These are phyloP conservation scores for Tinospora cordifolia DNA, from an alignment of 164 flowering plant genomes.

Conservation along the genomic window DNA sequence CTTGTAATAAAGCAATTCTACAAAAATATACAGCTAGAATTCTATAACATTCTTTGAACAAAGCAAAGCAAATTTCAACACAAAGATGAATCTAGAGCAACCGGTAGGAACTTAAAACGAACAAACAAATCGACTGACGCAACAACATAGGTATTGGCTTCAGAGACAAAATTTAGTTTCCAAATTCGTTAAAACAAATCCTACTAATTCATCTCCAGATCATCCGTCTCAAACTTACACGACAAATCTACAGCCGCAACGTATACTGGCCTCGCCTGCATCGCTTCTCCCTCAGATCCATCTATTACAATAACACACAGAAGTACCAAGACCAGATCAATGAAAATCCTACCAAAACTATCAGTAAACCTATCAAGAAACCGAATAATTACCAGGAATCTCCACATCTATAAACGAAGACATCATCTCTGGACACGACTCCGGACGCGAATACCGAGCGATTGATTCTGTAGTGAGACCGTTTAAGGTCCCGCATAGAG, in stretches of 20 bases:
- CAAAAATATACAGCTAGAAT: neutral
- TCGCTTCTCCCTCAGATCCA: constrained; percentile 48
- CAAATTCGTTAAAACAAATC: neutral
- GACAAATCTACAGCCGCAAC: constrained; percentile 92
- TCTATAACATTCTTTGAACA: neutral
- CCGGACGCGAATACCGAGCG: constrained; percentile 60
- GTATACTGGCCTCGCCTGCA: constrained; percentile 83
- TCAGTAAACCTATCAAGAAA: neutral
- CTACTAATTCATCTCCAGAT: constrained; percentile 1
- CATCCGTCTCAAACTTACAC: constrained; percentile 40
- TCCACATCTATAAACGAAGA: constrained; percentile 96
- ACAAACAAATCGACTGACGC: neutral
- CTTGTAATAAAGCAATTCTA: too few species aligned
- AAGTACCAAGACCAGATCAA: constrained; percentile 6
- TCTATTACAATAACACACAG: constrained; percentile 36
- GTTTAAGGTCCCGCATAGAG: constrained; percentile 83
- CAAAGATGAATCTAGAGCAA: neutral
- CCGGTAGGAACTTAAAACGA: neutral
- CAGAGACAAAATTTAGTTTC: neutral
- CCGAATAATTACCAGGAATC: constrained; percentile 37
- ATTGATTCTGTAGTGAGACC: constrained; percentile 64
- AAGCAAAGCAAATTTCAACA: neutral
- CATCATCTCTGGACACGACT: constrained; percentile 67
- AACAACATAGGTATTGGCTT: neutral
- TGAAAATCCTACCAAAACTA: neutral